phyloP scores from a whole-genome alignment of 257 asterid species.

The Paulownia fortunei region DNA sequence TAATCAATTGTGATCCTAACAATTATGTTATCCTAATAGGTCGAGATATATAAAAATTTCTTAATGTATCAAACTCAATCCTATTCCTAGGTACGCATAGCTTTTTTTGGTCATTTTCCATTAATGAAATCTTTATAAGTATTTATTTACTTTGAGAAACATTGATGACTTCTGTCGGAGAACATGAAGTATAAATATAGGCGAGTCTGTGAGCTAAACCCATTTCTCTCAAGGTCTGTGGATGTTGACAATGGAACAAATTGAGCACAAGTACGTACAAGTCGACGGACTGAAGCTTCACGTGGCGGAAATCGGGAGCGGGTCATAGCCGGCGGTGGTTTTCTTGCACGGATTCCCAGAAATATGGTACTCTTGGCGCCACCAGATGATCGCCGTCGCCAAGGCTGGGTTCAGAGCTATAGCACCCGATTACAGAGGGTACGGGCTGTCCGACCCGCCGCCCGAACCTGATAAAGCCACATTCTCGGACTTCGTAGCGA shows the following conservation, averaged over 20 bases:
- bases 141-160: too few relatives aligned
- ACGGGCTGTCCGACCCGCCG: constrained; percentile 53
- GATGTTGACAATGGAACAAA: constrained; percentile 49
- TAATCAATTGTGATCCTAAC: too few relatives aligned
- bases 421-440: constrained; percentile 46
- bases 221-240: too few relatives aligned
- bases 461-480: constrained; percentile 46
- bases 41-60: too few relatives aligned
- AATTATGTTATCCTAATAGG: too few relatives aligned
- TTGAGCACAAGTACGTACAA: constrained; percentile 47
- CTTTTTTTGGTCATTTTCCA: too few relatives aligned
- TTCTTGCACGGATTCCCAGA: constrained; percentile 55
- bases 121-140: too few relatives aligned
- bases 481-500: constrained; percentile 35
- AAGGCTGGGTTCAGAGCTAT: constrained; percentile 38
- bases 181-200: too few relatives aligned
- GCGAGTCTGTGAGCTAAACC: too few relatives aligned
- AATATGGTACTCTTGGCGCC: constrained; percentile 52
- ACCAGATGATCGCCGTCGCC: constrained; percentile 37
- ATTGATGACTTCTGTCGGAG: too few relatives aligned
- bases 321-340: constrained; percentile 39
- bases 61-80: too few relatives aligned
- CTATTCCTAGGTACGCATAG: too few relatives aligned
- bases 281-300: constrained; percentile 55
- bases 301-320: constrained; percentile 50